phyloP scores from a whole-genome alignment of 345 rosid species.

The Geranium rotundifolium region DNA sequence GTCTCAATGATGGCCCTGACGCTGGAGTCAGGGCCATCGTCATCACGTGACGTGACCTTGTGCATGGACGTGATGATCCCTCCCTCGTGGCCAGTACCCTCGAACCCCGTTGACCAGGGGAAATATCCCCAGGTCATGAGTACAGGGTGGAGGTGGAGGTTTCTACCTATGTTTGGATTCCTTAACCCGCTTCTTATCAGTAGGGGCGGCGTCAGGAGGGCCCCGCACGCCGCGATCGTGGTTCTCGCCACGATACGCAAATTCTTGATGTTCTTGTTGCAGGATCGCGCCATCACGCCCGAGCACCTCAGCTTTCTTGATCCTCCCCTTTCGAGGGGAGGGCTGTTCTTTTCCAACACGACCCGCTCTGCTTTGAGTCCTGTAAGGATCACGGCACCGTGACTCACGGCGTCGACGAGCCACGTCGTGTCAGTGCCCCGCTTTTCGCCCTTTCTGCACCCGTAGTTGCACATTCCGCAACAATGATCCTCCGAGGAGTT shows the following conservation, averaged over 20 bases:
- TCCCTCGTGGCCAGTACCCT: conserved; percentile 47
- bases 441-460: conserved; percentile 10
- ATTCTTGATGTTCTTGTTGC: too few relatives aligned
- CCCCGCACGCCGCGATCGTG: too few relatives aligned
- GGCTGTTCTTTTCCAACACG: neutral
- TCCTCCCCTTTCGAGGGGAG: neutral
- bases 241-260: too few relatives aligned
- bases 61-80: conserved; percentile 52
- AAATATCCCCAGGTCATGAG: conserved; percentile 89
- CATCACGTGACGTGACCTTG: conserved; percentile 13
- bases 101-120: conserved; percentile 43
- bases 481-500: conserved; percentile 10
- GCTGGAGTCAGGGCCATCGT: neutral
- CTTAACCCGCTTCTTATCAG: too few relatives aligned
- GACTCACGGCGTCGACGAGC: conserved; percentile 11
- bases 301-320: conserved; percentile 1
- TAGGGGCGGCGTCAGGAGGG: too few relatives aligned
- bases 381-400: conserved; percentile 13
- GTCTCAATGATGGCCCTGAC: conserved; percentile 46
- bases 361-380: conserved; percentile 5
- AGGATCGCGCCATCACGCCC: conserved; percentile 7
- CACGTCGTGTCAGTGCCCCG: conserved; percentile 10
- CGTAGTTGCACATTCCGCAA: conserved; percentile 10
- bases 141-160: conserved; percentile 66
- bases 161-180: too few relatives aligned